Evolutionary conservation across 108 stramenopile species (phyloP).

Genomic region (Nitzschia sp.): DNA sequence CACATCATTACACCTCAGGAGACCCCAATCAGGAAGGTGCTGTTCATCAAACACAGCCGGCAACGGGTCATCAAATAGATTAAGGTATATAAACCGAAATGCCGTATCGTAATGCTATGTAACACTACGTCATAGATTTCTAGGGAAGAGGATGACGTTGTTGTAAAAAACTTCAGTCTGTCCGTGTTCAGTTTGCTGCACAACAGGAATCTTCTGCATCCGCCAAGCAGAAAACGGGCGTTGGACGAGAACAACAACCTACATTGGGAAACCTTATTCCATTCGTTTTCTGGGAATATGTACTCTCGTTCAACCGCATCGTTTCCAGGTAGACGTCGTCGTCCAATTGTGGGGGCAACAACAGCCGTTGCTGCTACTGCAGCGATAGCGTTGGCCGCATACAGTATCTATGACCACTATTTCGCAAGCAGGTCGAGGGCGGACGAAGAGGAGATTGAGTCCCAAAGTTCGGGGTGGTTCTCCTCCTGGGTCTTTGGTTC

Average conservation of each 20-base stretch:
- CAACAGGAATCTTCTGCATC: too few species aligned
- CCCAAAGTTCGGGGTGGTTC: not conserved
- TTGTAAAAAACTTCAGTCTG: too few species aligned
- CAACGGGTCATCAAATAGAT: not conserved
- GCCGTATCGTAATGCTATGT: too few species aligned
- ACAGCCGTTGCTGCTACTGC: conserved; percentile 7
- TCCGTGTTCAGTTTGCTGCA: too few species aligned
- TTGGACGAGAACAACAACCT: too few species aligned
- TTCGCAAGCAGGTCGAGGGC: not conserved
- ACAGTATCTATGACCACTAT: conserved; percentile 6
- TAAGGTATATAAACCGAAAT: not conserved
- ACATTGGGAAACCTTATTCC: too few species aligned
- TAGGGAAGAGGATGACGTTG: too few species aligned
- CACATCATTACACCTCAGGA: conserved; percentile 18
- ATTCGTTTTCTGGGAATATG: too few species aligned
- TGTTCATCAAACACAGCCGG: not conserved
- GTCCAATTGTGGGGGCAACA: not conserved
- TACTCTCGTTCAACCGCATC: too few species aligned
- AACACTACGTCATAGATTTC: too few species aligned
- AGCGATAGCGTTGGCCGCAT: conserved; percentile 7
- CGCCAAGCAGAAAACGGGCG: too few species aligned
- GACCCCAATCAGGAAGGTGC: not conserved
- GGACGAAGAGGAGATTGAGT: too few species aligned
- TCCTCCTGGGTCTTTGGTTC: not conserved
- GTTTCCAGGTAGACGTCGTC: not conserved